phyloP scores from a whole-genome alignment of 768 basidiomycete genomes.

The Lactifluus hygrophoroides region DNA sequence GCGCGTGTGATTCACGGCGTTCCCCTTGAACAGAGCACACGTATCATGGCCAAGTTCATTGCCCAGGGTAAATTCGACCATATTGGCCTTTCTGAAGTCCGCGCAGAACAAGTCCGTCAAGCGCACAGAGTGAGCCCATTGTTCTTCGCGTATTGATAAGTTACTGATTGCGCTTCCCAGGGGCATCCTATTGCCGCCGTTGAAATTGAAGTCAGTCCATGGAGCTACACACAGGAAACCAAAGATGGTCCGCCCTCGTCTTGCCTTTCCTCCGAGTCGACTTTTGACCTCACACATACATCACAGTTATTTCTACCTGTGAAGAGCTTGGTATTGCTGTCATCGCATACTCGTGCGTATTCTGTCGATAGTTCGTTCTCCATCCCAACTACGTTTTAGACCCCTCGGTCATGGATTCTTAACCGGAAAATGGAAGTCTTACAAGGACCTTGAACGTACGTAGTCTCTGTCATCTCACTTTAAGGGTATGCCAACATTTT shows the following conservation, averaged over 20 bases:
- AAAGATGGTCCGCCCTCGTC: conserved; percentile 30
- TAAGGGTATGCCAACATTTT: background rate
- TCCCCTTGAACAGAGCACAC: conserved; percentile 40
- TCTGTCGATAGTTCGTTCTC: background rate
- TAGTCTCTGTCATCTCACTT: background rate
- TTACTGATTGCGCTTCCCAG: background rate
- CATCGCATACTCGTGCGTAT: conserved; percentile 41
- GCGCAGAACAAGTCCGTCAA: conserved; percentile 36
- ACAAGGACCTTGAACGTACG: conserved; percentile 31
- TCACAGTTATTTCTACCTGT: conserved; percentile 42
- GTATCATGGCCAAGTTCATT: conserved; percentile 36
- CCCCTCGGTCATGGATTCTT: conserved; percentile 49
- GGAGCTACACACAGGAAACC: conserved; percentile 48
- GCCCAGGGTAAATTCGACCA: conserved; percentile 51
- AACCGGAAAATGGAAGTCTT: conserved; percentile 33
- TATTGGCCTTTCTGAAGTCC: conserved; percentile 52
- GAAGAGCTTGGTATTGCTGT: conserved; percentile 48
- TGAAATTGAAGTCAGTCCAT: conserved; percentile 62
- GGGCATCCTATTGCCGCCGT: conserved; percentile 38
- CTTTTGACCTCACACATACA: background rate
- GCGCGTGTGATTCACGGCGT: conserved; percentile 39
- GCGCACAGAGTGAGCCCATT: conserved; percentile 31
- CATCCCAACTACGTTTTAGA: background rate
- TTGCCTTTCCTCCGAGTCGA: background rate
- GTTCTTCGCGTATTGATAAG: conserved; percentile 31